Evolutionary conservation across 2,329 filamentous ascomycete genomes (phyloP).

Genomic region (Phialemonium atrogriseum): DNA sequence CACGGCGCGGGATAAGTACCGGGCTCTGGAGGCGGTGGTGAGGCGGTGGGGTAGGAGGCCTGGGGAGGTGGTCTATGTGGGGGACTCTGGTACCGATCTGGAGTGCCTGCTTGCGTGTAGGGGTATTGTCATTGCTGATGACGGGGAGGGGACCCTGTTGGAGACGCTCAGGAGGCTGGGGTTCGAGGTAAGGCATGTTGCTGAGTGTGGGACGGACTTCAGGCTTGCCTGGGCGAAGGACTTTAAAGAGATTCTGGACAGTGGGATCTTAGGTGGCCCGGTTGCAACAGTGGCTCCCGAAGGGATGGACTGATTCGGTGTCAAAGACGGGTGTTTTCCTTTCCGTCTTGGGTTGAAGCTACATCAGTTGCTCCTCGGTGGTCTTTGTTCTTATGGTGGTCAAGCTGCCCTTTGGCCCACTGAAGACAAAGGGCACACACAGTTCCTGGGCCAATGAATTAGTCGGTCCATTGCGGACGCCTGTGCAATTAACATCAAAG

Average conservation of each 20-base stretch:
- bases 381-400: too few relatives aligned
- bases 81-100: constrained; percentile 49
- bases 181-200: constrained; percentile 28
- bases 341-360: too few relatives aligned
- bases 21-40: constrained; percentile 7
- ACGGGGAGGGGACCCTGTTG: constrained; percentile 24
- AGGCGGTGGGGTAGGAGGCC: constrained; percentile 12
- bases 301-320: too few relatives aligned
- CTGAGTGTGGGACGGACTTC: constrained; percentile 5
- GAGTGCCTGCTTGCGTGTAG: constrained; percentile 36
- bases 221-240: constrained; percentile 33
- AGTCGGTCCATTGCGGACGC: too few relatives aligned
- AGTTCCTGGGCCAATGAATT: too few relatives aligned
- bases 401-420: too few relatives aligned
- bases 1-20: constrained; percentile 25
- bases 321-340: too few relatives aligned
- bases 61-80: constrained; percentile 40
- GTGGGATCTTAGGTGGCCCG: constrained; percentile 7
- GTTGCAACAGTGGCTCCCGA: neutral
- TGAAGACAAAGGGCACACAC: too few relatives aligned
- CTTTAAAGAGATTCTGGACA: constrained; percentile 31
- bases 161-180: constrained; percentile 28
- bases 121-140: constrained; percentile 38
- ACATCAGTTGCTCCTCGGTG: too few relatives aligned
- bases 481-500: too few relatives aligned